These are phyloP conservation scores for Paraglomus occultum DNA, from an alignment of 192 early-diverging fungal genomes.

Conservation along the genomic window DNA sequence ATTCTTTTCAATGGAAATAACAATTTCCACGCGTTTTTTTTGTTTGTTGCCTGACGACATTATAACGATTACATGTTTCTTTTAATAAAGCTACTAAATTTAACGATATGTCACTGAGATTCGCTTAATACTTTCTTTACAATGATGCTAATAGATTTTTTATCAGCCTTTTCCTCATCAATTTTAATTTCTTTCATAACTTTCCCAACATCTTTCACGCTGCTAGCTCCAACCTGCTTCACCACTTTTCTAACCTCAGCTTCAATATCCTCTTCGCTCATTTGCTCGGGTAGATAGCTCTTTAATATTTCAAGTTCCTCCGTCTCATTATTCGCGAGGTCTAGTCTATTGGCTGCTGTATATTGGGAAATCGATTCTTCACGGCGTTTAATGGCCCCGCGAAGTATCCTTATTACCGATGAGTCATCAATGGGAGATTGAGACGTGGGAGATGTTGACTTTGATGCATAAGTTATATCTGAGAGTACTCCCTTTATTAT, in stretches of 20 bases:
- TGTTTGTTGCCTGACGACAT: no score
- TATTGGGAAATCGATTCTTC: constrained; percentile 73
- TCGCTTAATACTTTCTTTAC: constrained; percentile 66
- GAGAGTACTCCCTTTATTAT: constrained; percentile 16
- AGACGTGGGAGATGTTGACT: not conserved
- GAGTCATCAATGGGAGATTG: constrained; percentile 50
- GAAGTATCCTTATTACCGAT: constrained; percentile 65
- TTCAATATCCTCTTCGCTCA: constrained; percentile 72
- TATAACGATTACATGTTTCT: no score
- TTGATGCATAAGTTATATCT: constrained; percentile 23
- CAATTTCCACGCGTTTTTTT: no score
- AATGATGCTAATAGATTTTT: constrained; percentile 69
- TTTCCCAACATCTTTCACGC: constrained; percentile 74
- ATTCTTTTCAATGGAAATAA: no score
- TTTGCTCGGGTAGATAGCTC: constrained; percentile 76
- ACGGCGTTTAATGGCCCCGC: constrained; percentile 79
- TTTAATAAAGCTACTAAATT: no score
- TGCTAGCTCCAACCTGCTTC: constrained; percentile 50
- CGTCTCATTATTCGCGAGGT: constrained; percentile 71
- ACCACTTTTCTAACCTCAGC: constrained; percentile 53
- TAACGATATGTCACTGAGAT: not conserved
- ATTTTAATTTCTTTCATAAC: constrained; percentile 81
- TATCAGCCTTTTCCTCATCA: constrained; percentile 68
- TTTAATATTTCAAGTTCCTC: constrained; percentile 66
- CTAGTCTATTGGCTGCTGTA: constrained; percentile 61